Conservation (phyloP, 768 basidiomycete genomes). For the Naematelia aurantialba region DNA sequence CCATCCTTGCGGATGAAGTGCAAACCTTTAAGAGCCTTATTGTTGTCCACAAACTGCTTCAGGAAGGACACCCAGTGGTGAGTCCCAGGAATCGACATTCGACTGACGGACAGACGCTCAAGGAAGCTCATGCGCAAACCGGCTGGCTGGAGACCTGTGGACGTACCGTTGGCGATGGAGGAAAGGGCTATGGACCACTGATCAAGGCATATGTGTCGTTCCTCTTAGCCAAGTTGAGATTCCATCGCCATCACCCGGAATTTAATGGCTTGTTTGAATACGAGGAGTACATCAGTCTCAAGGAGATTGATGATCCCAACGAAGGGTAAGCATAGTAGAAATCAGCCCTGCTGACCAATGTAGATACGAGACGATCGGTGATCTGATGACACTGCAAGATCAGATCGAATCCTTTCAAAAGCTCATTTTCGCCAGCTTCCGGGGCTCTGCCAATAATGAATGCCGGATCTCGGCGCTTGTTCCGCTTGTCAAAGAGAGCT, state of each 20-base stretch:
- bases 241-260: constrained; percentile 90
- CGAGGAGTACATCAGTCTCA: constrained; percentile 94
- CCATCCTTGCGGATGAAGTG: constrained; percentile 92
- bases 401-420: constrained; percentile 99
- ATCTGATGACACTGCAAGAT: constrained; percentile 96
- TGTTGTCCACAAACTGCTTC: constrained; percentile 93
- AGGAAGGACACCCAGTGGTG: constrained; percentile 94
- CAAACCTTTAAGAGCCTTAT: constrained; percentile 98
- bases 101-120: constrained; percentile 65
- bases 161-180: constrained; percentile 77
- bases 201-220: constrained; percentile 96
- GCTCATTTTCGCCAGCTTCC: constrained; percentile 92
- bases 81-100: constrained; percentile 33
- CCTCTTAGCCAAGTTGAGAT: constrained; percentile 88
- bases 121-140: constrained; percentile 94
- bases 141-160: constrained; percentile 98
- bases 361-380: constrained; percentile 96
- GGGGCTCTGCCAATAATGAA: constrained; percentile 87
- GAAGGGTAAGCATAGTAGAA: constrained; percentile 70
- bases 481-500: constrained; percentile 96
- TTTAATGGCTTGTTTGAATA: constrained; percentile 99
- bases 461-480: constrained; percentile 94
- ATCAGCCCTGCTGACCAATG: constrained; percentile 3
- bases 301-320: constrained; percentile 97
- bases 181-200: constrained; percentile 81